Percentiles rank a stretch among this genome's conserved stretches.
phyloP scores from a whole-genome alignment of 1,284 basidiomycete genomes.

The Fomitiporia mediterranea region DNA sequence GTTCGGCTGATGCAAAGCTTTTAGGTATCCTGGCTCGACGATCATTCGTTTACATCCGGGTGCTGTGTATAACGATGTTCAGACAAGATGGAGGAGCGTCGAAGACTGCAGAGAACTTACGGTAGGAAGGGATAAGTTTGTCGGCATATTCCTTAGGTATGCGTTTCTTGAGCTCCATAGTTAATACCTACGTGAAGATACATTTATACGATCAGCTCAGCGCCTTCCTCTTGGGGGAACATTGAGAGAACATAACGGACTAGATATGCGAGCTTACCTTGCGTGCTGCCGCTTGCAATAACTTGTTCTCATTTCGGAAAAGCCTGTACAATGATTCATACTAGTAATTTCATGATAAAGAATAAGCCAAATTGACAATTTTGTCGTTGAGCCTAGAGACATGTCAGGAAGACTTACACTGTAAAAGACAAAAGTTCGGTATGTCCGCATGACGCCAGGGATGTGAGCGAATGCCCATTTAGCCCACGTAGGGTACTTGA shows the following conservation, averaged over 20 bases:
- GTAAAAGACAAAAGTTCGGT: slow-evolving; percentile 44
- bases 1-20: slow-evolving; percentile 4
- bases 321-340: slow-evolving; percentile 10
- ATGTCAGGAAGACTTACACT: slow-evolving; percentile 32
- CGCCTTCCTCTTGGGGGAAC: no score
- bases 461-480: slow-evolving; percentile 48
- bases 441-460: slow-evolving; percentile 41
- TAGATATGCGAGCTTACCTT: slow-evolving; percentile 6
- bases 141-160: slow-evolving; percentile 43
- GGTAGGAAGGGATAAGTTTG: slow-evolving; percentile 44
- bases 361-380: not conserved
- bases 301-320: slow-evolving; percentile 13
- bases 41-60: slow-evolving; percentile 8
- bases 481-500: slow-evolving; percentile 36
- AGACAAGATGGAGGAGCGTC: not conserved
- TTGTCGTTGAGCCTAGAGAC: not conserved
- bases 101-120: slow-evolving; percentile 29
- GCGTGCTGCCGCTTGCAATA: slow-evolving; percentile 7
- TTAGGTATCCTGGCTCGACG: slow-evolving; percentile 2
- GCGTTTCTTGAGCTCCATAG: slow-evolving; percentile 39
- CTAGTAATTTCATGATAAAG: slow-evolving; percentile 5
- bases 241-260: not conserved
- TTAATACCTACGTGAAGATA: no score
- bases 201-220: no score
- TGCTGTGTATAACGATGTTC: not conserved